Conservation (phyloP, 352 stramenopile species). For the Pythium grandisporangium region DNA sequence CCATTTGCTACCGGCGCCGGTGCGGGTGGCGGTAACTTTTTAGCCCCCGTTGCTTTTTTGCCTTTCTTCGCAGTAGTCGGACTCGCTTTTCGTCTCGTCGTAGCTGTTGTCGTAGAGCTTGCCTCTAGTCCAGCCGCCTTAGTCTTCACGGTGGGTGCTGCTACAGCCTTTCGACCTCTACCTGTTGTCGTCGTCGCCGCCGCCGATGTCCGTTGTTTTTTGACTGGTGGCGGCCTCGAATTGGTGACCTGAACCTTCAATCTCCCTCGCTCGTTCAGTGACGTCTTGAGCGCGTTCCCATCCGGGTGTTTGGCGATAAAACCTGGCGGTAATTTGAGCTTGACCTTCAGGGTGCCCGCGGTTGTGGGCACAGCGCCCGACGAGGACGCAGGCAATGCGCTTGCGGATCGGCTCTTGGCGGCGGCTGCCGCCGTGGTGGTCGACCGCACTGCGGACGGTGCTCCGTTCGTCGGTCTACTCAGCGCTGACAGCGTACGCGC, state of each 20-base stretch:
- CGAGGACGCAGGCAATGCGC: too few relatives aligned
- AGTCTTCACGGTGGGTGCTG: conserved; percentile 12
- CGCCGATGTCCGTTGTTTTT: conserved; percentile 24
- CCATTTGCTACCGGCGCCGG: conserved; percentile 6
- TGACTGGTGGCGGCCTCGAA: conserved; percentile 22
- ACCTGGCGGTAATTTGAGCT: conserved; percentile 15
- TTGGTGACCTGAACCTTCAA: conserved; percentile 33
- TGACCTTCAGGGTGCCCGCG: conserved; percentile 11
- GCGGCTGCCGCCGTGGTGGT: conserved; percentile 6
- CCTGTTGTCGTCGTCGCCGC: conserved; percentile 4
- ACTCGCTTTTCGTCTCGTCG: conserved; percentile 3
- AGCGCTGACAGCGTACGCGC: conserved; percentile 1
- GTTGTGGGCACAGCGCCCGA: neutral
- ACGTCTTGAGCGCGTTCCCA: conserved; percentile 4
- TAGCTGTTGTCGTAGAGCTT: too few relatives aligned
- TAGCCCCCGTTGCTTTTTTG: neutral
- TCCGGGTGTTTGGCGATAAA: conserved; percentile 18
- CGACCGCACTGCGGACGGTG: too few relatives aligned
- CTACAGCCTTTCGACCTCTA: conserved; percentile 7
- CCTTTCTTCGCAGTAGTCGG: conserved; percentile 3
- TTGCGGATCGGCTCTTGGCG: neutral
- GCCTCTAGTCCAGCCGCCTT: neutral
- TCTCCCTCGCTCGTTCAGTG: conserved; percentile 15
- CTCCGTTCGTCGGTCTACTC: neutral
- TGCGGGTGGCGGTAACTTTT: neutral